A percentile compares a stretch with the other conserved stretches of the same genome.
phyloP scores from a whole-genome alignment of 495 filamentous ascomycete species.

The Xanthoparmelia taractica region DNA sequence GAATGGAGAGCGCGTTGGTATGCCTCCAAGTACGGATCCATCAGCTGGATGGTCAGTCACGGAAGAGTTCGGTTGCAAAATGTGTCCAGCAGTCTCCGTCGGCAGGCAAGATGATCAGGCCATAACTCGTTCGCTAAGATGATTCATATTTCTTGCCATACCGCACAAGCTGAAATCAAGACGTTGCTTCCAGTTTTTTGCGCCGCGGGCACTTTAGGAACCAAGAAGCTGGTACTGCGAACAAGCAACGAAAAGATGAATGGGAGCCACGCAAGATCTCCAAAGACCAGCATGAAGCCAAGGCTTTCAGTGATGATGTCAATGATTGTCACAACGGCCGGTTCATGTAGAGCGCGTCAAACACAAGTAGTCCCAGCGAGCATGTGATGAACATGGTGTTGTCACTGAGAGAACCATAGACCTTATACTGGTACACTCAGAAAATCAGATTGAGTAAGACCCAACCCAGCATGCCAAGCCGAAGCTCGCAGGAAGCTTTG shows the following conservation, averaged over 20 bases:
- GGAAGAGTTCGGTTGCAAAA: slow-evolving; percentile 39
- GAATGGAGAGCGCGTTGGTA: slow-evolving; percentile 44
- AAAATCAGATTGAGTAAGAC: slow-evolving; percentile 78
- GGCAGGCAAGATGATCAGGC: slow-evolving; percentile 87
- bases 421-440: slow-evolving; percentile 78
- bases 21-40: slow-evolving; percentile 47
- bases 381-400: slow-evolving; percentile 73
- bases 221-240: slow-evolving; percentile 59
- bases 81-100: slow-evolving; percentile 77
- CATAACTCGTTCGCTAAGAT: slow-evolving; percentile 95
- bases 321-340: slow-evolving; percentile 88
- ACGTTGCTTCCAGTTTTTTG: slow-evolving; percentile 77
- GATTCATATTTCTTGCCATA: slow-evolving; percentile 86
- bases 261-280: slow-evolving; percentile 89
- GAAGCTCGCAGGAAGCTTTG: slow-evolving; percentile 82
- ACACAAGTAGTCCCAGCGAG: slow-evolving; percentile 75
- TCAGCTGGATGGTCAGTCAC: slow-evolving; percentile 19
- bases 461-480: slow-evolving; percentile 88
- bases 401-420: slow-evolving; percentile 75
- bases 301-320: slow-evolving; percentile 94
- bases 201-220: slow-evolving; percentile 82
- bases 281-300: slow-evolving; percentile 93
- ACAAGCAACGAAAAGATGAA: slow-evolving; percentile 78
- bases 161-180: slow-evolving; percentile 96
- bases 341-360: slow-evolving; percentile 84